Evolutionary conservation across 768 basidiomycete species (phyloP).

Genomic region (Myochromella boudieri): DNA sequence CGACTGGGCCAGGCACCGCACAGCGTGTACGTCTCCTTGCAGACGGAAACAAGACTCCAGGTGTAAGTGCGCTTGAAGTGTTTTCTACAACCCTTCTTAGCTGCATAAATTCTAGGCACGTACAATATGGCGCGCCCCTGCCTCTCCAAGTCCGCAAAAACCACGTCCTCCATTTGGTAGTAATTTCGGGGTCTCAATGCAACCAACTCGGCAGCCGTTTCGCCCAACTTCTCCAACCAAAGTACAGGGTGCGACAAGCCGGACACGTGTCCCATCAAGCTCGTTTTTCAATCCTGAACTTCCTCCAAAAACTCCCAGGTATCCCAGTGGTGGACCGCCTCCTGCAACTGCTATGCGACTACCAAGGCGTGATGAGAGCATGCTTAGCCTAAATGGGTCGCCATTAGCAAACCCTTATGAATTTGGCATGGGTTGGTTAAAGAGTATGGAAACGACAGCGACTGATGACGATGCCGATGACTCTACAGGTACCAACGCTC

Average conservation of each 20-base stretch:
- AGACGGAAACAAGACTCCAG: constrained; percentile 42
- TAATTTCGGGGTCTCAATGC: constrained; percentile 31
- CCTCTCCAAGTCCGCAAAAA: constrained; percentile 49
- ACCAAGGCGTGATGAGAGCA: constrained; percentile 72
- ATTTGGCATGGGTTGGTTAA: constrained; percentile 62
- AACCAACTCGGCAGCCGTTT: constrained; percentile 33
- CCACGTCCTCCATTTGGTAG: constrained; percentile 40
- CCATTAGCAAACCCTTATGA: constrained; percentile 79
- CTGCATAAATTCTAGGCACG: constrained; percentile 34
- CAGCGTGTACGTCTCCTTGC: constrained; percentile 44
- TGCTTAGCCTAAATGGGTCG: constrained; percentile 82
- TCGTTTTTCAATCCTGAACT: constrained; percentile 74
- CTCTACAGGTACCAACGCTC: constrained; percentile 24
- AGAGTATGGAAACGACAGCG: constrained; percentile 35
- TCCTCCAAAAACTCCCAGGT: constrained; percentile 54
- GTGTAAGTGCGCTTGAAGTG: too few relatives aligned
- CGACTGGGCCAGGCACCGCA: constrained; percentile 52
- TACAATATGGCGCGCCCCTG: constrained; percentile 31
- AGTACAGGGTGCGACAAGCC: constrained; percentile 26
- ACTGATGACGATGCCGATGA: constrained; percentile 33
- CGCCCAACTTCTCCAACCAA: constrained; percentile 56
- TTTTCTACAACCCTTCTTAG: too few relatives aligned
- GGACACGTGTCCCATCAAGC: constrained; percentile 54
- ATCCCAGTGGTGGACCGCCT: constrained; percentile 36
- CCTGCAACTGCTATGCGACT: constrained; percentile 49